Evolutionary conservation across 441 rosid genomes (phyloP).

Genomic region (Lepidium campestre): DNA sequence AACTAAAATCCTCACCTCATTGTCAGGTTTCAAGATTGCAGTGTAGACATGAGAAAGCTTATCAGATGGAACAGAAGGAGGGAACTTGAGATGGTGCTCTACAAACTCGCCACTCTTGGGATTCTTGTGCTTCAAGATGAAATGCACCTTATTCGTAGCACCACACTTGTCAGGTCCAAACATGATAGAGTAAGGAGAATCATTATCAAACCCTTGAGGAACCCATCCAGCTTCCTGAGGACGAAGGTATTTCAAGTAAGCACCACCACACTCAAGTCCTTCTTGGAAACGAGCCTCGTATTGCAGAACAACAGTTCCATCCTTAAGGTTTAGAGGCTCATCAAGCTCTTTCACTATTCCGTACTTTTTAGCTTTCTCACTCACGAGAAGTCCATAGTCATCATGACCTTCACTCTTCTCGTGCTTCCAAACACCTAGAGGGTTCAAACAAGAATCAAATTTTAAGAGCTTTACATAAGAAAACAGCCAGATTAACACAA

Average conservation of each 20-base stretch:
- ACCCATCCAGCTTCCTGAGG: slow-evolving; percentile 90
- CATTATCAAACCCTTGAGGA: slow-evolving; percentile 62
- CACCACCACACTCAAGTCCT: slow-evolving; percentile 98
- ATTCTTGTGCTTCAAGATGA: slow-evolving; percentile 88
- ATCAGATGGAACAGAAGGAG: slow-evolving; percentile 86
- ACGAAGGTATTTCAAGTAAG: slow-evolving; percentile 81
- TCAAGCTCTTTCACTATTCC: slow-evolving; percentile 82
- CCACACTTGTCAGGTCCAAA: slow-evolving; percentile 99
- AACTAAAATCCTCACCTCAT: slow-evolving; percentile 61
- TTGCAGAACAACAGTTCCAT: slow-evolving; percentile 72
- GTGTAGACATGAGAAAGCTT: slow-evolving; percentile 92
- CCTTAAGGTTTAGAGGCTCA: slow-evolving; percentile 56
- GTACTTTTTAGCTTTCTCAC: slow-evolving; percentile 76
- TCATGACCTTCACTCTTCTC: slow-evolving; percentile 96
- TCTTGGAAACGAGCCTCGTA: slow-evolving; percentile 85
- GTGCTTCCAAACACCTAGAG: slow-evolving; percentile 83
- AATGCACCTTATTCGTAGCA: slow-evolving; percentile 89
- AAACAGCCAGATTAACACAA: background rate
- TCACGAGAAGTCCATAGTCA: slow-evolving; percentile 92
- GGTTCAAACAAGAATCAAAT: background rate
- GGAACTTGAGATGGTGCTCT: slow-evolving; percentile 89
- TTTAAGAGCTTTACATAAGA: background rate
- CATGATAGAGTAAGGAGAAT: slow-evolving; percentile 88
- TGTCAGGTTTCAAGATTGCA: slow-evolving; percentile 77
- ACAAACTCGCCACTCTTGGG: slow-evolving; percentile 84